These are phyloP conservation scores for Drechslerella dactyloides DNA, from an alignment of 2,329 filamentous ascomycete species.

Conservation along the genomic window DNA sequence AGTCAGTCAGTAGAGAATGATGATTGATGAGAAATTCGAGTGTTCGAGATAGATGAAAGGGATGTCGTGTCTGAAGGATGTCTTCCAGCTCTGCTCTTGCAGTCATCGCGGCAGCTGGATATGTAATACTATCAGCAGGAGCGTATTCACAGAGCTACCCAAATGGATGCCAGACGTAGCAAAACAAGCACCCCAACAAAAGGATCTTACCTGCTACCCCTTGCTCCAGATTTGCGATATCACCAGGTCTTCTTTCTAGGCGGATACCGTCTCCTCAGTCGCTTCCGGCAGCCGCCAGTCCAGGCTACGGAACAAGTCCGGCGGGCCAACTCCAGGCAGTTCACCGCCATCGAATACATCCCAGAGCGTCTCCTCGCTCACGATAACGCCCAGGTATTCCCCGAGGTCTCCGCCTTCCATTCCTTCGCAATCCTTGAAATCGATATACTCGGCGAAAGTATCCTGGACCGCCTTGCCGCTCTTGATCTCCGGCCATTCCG, in stretches of 20 bases:
- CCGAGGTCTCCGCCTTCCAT: background rate
- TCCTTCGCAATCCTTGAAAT: conserved; percentile 21
- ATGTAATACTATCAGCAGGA: background rate
- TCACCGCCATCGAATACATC: conserved; percentile 33
- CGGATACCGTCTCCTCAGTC: no score
- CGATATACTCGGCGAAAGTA: conserved; percentile 33
- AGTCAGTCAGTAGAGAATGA: no score
- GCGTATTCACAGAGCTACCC: background rate
- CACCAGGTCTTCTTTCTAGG: no score
- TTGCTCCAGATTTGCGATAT: no score
- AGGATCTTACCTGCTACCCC: no score
- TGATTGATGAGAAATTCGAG: no score
- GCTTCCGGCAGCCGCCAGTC: no score
- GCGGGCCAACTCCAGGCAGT: conserved; percentile 3
- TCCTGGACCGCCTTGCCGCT: conserved; percentile 16
- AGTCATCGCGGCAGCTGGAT: background rate
- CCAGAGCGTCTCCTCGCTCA: conserved; percentile 31
- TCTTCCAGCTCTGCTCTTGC: background rate
- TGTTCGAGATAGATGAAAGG: no score
- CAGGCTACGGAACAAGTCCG: conserved; percentile 1
- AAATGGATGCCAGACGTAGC: no score
- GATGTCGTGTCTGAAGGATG: background rate
- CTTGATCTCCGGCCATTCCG: conserved; percentile 27
- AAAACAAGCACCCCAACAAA: no score
- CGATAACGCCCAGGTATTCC: conserved; percentile 32